phyloP scores from a whole-genome alignment of 2,329 filamentous ascomycete species.

The Amylocarpus encephaloides region DNA sequence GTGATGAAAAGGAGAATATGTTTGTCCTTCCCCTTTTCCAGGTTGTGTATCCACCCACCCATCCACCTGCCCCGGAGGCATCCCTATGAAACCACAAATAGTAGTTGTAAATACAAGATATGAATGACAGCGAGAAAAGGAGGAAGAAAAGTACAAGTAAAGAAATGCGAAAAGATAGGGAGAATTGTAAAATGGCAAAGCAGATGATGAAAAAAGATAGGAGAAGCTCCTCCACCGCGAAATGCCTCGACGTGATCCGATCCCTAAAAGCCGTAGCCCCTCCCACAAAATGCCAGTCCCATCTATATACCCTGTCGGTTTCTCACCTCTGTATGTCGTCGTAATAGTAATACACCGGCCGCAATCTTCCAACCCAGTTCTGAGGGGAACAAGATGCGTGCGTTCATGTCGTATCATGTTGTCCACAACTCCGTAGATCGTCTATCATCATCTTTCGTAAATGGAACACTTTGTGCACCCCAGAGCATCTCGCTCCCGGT shows the following conservation, averaged over 20 bases:
- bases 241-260: constrained; percentile 14
- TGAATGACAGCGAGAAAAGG: neutral
- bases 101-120: no score
- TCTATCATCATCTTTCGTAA: constrained; percentile 18
- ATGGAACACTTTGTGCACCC: neutral
- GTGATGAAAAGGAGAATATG: neutral
- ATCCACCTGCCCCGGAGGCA: neutral
- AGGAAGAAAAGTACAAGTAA: neutral
- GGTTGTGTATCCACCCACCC: neutral
- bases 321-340: constrained; percentile 3
- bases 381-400: neutral
- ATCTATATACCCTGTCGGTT: constrained; percentile 6
- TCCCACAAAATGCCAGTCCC: neutral
- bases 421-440: constrained; percentile 6
- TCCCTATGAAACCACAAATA: no score
- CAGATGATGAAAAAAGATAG: neutral
- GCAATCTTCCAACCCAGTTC: neutral
- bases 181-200: neutral
- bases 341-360: constrained; percentile 17
- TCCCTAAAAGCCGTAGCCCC: constrained; percentile 1
- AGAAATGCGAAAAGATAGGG: neutral
- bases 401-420: neutral
- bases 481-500: neutral
- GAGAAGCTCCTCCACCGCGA: constrained; percentile 1
- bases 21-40: constrained; percentile 1